phyloP scores from a whole-genome alignment of 306 rosid species.

The Castanea crenata region DNA sequence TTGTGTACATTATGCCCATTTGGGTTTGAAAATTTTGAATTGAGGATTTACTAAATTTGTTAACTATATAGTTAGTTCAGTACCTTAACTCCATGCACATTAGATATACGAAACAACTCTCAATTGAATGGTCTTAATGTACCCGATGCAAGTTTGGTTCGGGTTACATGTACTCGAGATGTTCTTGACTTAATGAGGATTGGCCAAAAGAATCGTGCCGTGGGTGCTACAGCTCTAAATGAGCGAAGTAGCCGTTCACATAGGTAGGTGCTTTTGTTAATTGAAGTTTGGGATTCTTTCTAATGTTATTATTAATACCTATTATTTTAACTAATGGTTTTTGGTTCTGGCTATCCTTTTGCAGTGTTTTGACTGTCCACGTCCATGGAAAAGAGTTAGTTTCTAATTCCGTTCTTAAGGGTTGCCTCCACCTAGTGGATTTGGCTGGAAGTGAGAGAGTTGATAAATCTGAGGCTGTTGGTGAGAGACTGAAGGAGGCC shows the following conservation, averaged over 20 bases:
- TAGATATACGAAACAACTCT: slow-evolving; percentile 93
- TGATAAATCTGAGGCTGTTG: slow-evolving; percentile 94
- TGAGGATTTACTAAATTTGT: slow-evolving; percentile 12
- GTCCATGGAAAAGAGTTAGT: slow-evolving; percentile 74
- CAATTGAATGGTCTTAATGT: slow-evolving; percentile 94
- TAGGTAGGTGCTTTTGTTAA: slow-evolving; percentile 41
- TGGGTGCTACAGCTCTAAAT: slow-evolving; percentile 94
- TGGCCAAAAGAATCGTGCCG: slow-evolving; percentile 89
- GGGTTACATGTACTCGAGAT: slow-evolving; percentile 80
- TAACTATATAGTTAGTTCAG: slow-evolving; percentile 1
- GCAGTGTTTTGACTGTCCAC: slow-evolving; percentile 90
- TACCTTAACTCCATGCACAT: slow-evolving; percentile 68
- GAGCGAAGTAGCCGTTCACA: slow-evolving; percentile 98
- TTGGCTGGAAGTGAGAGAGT: slow-evolving; percentile 99
- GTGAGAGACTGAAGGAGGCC: slow-evolving; percentile 95
- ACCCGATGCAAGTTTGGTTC: slow-evolving; percentile 91
- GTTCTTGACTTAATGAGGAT: slow-evolving; percentile 85
- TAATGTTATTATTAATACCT: slow-evolving; percentile 4
- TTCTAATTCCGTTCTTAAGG: slow-evolving; percentile 70
- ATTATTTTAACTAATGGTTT: neutral
- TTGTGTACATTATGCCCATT: neutral
- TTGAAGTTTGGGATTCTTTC: slow-evolving; percentile 6
- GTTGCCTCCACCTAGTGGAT: slow-evolving; percentile 96
- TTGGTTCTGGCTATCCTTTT: slow-evolving; percentile 25
- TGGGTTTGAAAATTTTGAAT: neutral